phyloP scores from a whole-genome alignment of 768 basidiomycete genomes.

The Trametes meyenii region DNA sequence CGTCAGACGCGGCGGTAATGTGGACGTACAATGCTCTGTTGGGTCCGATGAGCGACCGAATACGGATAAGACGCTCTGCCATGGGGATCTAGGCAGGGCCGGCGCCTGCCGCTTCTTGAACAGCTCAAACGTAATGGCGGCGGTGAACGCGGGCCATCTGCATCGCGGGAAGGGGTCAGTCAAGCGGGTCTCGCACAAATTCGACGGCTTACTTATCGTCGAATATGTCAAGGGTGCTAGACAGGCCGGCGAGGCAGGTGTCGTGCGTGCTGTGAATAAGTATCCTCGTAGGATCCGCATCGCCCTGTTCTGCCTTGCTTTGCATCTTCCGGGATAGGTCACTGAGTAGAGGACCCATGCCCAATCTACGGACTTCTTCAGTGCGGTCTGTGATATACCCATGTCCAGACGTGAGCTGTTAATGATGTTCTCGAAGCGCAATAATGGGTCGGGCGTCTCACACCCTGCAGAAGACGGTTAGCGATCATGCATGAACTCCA shows the following conservation, averaged over 20 bases:
- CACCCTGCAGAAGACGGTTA: constrained; percentile 41
- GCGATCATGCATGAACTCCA: constrained; percentile 1
- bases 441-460: constrained; percentile 30
- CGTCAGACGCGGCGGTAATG: background rate
- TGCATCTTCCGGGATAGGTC: constrained; percentile 69
- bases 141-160: constrained; percentile 79
- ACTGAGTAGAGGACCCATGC: constrained; percentile 74
- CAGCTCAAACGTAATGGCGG: constrained; percentile 74
- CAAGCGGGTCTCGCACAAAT: background rate
- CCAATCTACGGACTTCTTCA: constrained; percentile 73
- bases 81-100: constrained; percentile 16
- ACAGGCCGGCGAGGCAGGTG: constrained; percentile 66
- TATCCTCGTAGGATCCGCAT: constrained; percentile 57
- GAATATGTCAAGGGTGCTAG: constrained; percentile 68
- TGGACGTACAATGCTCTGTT: constrained; percentile 48
- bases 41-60: constrained; percentile 33
- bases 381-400: constrained; percentile 54
- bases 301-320: constrained; percentile 49
- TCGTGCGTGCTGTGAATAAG: constrained; percentile 76
- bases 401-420: background rate
- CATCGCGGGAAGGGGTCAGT: background rate
- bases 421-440: background rate
- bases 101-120: constrained; percentile 41
- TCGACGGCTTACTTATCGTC: constrained; percentile 57
- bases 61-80: constrained; percentile 48